Conservation (phyloP, 139 green algal species). For the Tetradesmus lagerheimii region DNA sequence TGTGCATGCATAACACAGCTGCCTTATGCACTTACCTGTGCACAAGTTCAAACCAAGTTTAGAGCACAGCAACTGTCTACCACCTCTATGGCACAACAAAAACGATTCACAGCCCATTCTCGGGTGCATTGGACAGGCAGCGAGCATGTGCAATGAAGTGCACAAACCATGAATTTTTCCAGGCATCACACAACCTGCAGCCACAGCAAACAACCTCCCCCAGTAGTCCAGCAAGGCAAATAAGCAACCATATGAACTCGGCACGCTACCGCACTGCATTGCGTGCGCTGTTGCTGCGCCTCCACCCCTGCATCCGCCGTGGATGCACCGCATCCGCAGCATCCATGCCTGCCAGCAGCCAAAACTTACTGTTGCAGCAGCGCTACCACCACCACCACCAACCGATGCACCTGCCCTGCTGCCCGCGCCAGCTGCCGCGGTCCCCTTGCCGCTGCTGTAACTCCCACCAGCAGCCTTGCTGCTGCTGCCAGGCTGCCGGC, state of each 20-base stretch:
- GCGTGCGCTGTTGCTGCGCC: neutral
- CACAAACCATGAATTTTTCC: no score
- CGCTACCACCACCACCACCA: neutral
- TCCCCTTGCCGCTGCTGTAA: slow-evolving; percentile 12
- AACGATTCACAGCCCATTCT: no score
- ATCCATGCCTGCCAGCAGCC: neutral
- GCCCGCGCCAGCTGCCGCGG: neutral
- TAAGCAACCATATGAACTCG: neutral
- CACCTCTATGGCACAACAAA: no score
- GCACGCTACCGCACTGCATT: neutral
- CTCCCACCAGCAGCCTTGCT: neutral
- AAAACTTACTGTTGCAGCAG: neutral
- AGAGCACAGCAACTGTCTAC: neutral
- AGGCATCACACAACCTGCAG: no score
- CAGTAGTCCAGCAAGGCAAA: no score
- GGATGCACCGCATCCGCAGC: neutral
- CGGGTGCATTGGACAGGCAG: no score
- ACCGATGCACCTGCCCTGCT: neutral
- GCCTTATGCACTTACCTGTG: neutral
- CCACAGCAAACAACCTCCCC: no score
- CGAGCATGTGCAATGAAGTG: no score
- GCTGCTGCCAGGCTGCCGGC: neutral
- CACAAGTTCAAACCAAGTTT: neutral
- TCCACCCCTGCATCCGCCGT: neutral
- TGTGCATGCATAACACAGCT: neutral